Base-by-base conservation (phyloP, 345 rosid species). In the Nephelium lappaceum region DNA sequence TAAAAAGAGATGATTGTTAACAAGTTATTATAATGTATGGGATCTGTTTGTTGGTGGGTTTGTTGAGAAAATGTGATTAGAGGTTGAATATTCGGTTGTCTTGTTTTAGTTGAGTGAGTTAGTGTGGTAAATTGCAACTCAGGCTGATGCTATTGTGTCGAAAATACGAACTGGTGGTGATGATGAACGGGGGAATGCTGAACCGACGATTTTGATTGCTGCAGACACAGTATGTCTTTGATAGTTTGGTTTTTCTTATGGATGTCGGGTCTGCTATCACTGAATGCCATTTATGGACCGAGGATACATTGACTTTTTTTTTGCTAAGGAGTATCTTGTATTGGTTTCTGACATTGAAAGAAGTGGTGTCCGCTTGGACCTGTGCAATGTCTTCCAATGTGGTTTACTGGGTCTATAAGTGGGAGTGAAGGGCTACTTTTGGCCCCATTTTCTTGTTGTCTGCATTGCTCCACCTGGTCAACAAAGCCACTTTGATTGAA, bases 221-320 rank as follows among this genome's bases (percentile, higher is more conserved):
- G 90, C 95, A 2, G 97, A 92, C 71, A 91, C 95, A 41, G 95
- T 92, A 91, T 89, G 95, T 83, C 58, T 85, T 60, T 77, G 77
- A 74, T 78, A 72, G 14, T 58, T 45, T 45, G 12, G 36, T 31
- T 55, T 74, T 82, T 72, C 27, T 77, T 39, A 58, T 42, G 10
- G 18, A 38, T 69, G 53, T 82, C 79, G 16, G 62, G 69, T 58
- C 39, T 38, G 12, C 39, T 82, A 71, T 80, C 80, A 74, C 81
- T 79, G 66, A 74, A 57, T 74, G 84, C 84, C 88, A 76, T 84
- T 80, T 85, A 81, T 88, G 87, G 67, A 55, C 69, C 15, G 78
- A 82, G 93, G 87, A 83, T 87, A 79, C 81, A 73, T 41, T 10
- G 42, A 38, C 65, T 25, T 10, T 24, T 18, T 72, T 8, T 45